Percentiles rank a stretch among this genome's conserved stretches.
Evolutionary conservation across 75 land plant species (phyloP).

Genomic region (Azolla pinnata): DNA sequence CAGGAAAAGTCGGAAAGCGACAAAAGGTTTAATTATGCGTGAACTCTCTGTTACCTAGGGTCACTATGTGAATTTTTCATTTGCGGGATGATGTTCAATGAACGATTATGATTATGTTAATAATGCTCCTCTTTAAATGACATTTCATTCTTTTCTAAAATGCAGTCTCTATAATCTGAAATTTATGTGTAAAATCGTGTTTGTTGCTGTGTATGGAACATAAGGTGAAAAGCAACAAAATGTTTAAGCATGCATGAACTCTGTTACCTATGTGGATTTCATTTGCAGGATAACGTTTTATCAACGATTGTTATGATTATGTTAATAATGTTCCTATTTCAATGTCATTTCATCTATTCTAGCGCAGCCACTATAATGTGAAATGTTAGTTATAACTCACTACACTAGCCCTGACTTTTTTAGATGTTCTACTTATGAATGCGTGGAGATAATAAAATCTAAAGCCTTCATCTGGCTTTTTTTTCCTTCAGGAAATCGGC

Average conservation of each 20-base stretch:
- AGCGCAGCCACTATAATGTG: not conserved
- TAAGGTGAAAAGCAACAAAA: not conserved
- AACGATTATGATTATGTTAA: not conserved
- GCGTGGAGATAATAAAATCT: not conserved
- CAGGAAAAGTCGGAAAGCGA: not conserved
- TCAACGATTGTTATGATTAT: not conserved
- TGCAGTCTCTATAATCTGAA: no score
- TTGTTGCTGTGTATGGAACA: no score
- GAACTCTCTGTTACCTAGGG: not conserved
- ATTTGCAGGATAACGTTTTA: not conserved
- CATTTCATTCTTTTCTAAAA: not conserved
- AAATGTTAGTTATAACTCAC: not conserved
- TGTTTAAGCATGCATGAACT: not conserved
- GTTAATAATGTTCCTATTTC: not conserved
- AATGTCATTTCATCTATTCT: not conserved
- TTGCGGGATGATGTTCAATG: not conserved
- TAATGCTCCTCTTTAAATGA: not conserved
- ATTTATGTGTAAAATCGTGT: no score
- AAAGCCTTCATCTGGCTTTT: not conserved
- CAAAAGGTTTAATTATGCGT: not conserved
- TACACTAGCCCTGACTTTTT: not conserved
- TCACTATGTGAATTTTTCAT: not conserved
- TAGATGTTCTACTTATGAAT: not conserved
- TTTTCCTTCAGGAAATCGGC: not conserved
- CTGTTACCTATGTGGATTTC: not conserved